These are phyloP conservation scores for Erythrobasidium hasegawianum DNA, from an alignment of 1,284 basidiomycete genomes.

Conservation along the genomic window DNA sequence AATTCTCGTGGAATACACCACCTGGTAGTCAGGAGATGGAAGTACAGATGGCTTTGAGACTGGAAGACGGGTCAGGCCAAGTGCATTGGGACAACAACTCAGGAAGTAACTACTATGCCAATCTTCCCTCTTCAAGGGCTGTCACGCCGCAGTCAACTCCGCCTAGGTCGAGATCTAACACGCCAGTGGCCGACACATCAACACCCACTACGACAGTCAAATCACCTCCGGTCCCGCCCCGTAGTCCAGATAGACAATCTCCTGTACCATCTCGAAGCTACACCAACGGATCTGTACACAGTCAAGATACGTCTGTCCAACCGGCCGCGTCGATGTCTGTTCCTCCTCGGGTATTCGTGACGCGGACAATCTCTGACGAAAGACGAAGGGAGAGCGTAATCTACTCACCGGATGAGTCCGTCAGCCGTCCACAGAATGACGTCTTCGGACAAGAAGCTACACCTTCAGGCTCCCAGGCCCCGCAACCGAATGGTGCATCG, in stretches of 20 bases:
- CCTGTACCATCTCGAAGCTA: background rate
- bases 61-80: conserved; percentile 16
- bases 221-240: conserved; percentile 4
- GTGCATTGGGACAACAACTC: conserved; percentile 34
- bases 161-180: background rate
- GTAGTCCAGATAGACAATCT: background rate
- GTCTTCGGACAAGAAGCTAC: too few species aligned
- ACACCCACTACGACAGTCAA: background rate
- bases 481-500: background rate
- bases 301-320: background rate
- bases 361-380: conserved; percentile 18
- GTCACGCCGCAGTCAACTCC: background rate
- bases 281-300: too few species aligned
- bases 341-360: conserved; percentile 17
- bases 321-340: background rate
- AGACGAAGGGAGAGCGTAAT: conserved; percentile 6
- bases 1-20: conserved; percentile 21
- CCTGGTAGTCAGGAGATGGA: conserved; percentile 27
- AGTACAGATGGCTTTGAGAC: conserved; percentile 27
- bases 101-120: conserved; percentile 25
- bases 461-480: background rate
- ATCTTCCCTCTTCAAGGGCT: conserved; percentile 14
- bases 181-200: too few species aligned
- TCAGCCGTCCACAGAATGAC: too few species aligned
- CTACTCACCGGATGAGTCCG: background rate